Evolutionary conservation across 495 filamentous ascomycete genomes (phyloP).

Genomic region (Pseudoneurospora amorphoporcata): DNA sequence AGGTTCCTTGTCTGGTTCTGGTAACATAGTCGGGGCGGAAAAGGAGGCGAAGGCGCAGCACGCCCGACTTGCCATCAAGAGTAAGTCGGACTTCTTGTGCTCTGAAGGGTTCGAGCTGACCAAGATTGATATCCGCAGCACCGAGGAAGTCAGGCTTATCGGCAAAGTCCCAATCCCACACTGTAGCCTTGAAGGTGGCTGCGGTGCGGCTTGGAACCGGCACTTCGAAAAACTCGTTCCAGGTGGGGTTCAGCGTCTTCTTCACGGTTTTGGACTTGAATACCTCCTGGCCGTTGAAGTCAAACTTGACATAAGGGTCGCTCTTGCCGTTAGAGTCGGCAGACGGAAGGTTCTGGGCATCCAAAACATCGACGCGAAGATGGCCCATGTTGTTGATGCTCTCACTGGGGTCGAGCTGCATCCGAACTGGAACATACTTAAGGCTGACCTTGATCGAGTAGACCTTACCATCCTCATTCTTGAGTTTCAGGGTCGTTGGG

Average conservation of each 20-base stretch:
- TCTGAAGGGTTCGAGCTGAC: conserved; percentile 73
- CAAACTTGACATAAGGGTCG: conserved; percentile 94
- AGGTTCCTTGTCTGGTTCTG: conserved; percentile 77
- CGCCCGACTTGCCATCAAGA: conserved; percentile 83
- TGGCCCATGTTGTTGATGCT: conserved; percentile 98
- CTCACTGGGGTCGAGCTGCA: conserved; percentile 87
- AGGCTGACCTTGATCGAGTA: conserved; percentile 82
- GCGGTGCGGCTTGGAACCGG: conserved; percentile 71
- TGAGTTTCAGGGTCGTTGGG: conserved; percentile 70
- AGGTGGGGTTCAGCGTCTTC: conserved; percentile 88
- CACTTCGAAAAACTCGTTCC: conserved; percentile 93
- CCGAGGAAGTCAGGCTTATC: conserved; percentile 85
- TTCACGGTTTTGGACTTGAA: conserved; percentile 92
- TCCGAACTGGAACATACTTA: conserved; percentile 87
- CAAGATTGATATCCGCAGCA: conserved; percentile 64
- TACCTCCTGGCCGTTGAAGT: conserved; percentile 72
- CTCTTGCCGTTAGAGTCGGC: conserved; percentile 94
- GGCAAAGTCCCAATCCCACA: conserved; percentile 94
- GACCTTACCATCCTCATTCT: conserved; percentile 59
- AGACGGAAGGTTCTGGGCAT: conserved; percentile 76
- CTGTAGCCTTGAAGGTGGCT: conserved; percentile 71
- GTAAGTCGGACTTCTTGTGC: conserved; percentile 59
- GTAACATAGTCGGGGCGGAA: conserved; percentile 92
- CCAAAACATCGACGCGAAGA: conserved; percentile 81
- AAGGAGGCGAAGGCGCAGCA: conserved; percentile 70